These are phyloP conservation scores for Fusarium lyarnte DNA, from an alignment of 2,329 filamentous ascomycete genomes.

Conservation along the genomic window DNA sequence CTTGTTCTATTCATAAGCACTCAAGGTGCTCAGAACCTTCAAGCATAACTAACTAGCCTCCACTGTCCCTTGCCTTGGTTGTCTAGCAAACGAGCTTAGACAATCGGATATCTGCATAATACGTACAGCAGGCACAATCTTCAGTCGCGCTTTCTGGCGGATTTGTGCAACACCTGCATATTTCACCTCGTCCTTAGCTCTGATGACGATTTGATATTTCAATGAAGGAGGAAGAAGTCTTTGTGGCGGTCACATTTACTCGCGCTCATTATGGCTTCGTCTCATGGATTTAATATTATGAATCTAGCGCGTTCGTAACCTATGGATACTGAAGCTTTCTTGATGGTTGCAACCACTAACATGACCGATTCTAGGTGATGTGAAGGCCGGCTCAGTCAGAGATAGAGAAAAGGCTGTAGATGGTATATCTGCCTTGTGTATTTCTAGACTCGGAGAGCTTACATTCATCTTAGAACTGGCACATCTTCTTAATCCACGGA, in stretches of 20 bases:
- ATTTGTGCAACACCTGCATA: not conserved
- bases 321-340: not conserved
- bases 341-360: slow-evolving; percentile 17
- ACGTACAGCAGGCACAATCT: not conserved
- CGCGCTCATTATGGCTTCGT: slow-evolving; percentile 45
- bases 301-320: slow-evolving; percentile 47
- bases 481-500: slow-evolving; percentile 51
- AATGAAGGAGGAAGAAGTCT: slow-evolving; percentile 1
- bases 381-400: slow-evolving; percentile 49
- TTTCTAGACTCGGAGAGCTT: not conserved
- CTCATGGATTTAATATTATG: slow-evolving; percentile 48
- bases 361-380: slow-evolving; percentile 42
- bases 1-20: not conserved
- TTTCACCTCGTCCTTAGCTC: not conserved
- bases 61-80: not conserved
- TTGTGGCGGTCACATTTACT: not conserved
- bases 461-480: slow-evolving; percentile 47
- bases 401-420: slow-evolving; percentile 54
- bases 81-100: slow-evolving; percentile 13
- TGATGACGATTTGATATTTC: not conserved
- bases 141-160: slow-evolving; percentile 9
- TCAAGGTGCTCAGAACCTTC: not conserved
- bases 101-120: not conserved
- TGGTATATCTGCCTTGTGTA: slow-evolving; percentile 42
- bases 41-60: not conserved